Evolutionary conservation across 768 basidiomycete genomes (phyloP).

Genomic region (Mycena venus): DNA sequence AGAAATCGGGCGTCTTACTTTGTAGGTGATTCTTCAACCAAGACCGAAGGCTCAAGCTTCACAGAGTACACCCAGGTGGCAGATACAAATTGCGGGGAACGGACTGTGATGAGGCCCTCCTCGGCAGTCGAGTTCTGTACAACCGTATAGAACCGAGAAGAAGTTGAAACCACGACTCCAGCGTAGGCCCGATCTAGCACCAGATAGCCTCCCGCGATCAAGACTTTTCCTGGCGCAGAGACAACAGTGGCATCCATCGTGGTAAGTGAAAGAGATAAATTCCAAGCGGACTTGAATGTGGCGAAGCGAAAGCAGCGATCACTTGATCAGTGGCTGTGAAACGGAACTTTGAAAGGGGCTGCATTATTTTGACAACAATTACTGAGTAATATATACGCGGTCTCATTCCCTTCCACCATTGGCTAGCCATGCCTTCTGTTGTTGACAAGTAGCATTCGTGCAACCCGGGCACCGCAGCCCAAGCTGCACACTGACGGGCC

Average conservation of each 20-base stretch:
- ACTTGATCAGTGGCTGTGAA: neutral
- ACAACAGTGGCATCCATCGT: constrained; percentile 68
- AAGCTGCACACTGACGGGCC: constrained; percentile 84
- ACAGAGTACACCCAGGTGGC: constrained; percentile 84
- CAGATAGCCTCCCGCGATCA: constrained; percentile 96
- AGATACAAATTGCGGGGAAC: constrained; percentile 91
- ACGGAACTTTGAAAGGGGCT: too few relatives aligned
- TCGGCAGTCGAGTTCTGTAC: constrained; percentile 56
- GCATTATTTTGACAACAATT: neutral
- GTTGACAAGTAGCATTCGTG: constrained; percentile 87
- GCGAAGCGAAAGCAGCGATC: neutral
- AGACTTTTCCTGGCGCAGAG: constrained; percentile 95
- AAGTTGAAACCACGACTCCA: constrained; percentile 92
- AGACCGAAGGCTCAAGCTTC: constrained; percentile 50
- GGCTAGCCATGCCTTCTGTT: constrained; percentile 92
- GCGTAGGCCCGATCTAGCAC: constrained; percentile 91
- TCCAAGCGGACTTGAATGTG: neutral
- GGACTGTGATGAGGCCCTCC: constrained; percentile 70
- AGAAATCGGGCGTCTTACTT: constrained; percentile 52
- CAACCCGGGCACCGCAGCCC: constrained; percentile 94
- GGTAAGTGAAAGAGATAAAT: neutral
- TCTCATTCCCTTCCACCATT: constrained; percentile 65
- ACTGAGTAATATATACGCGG: neutral
- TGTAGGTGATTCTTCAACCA: constrained; percentile 48
- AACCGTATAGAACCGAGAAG: constrained; percentile 93